phyloP scores from a whole-genome alignment of 2,329 filamentous ascomycete genomes.

The Samsoniella hepiali region DNA sequence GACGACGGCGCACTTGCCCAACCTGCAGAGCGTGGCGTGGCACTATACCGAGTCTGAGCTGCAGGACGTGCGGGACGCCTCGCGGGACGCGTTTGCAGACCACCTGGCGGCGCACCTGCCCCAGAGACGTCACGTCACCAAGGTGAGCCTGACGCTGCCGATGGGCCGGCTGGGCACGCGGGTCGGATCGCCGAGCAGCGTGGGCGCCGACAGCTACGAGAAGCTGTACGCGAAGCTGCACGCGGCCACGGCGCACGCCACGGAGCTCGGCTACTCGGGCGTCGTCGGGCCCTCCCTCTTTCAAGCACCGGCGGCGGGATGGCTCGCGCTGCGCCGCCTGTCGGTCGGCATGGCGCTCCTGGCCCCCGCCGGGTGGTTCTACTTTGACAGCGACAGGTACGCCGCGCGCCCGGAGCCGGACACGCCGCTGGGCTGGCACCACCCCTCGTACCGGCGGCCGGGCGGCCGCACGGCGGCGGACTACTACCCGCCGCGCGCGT shows the following conservation, averaged over 20 bases:
- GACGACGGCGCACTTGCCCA: neutral
- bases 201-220: neutral
- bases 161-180: neutral
- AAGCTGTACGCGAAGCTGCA: neutral
- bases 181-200: neutral
- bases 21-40: neutral
- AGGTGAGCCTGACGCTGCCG: neutral
- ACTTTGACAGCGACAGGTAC: neutral
- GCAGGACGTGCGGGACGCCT: neutral
- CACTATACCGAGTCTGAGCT: neutral
- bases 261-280: neutral
- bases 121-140: neutral
- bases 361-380: neutral
- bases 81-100: neutral
- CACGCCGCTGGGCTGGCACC: neutral
- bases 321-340: slow-evolving; percentile 5
- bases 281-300: slow-evolving; percentile 4
- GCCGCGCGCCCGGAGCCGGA: neutral
- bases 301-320: neutral
- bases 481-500: no score
- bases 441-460: neutral
- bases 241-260: neutral
- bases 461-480: neutral
- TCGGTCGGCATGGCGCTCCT: slow-evolving; percentile 6
- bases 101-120: neutral